Evolutionary conservation across 2,329 filamentous ascomycete genomes (phyloP), one percentile per base, ranked within the genome.

Genomic region (Byssochlamys sp.): DNA sequence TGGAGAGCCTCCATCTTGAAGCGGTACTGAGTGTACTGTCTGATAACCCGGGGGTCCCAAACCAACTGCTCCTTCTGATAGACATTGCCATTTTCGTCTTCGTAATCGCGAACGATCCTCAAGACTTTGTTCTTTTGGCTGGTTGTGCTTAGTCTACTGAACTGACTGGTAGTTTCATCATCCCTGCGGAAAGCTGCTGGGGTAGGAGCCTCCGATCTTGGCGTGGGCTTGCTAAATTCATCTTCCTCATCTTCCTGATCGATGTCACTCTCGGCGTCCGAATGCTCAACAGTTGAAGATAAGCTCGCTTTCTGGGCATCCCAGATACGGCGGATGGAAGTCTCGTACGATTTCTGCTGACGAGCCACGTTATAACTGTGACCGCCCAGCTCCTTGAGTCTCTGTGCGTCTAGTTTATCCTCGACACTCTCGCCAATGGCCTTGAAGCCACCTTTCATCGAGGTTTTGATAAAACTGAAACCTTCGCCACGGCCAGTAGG

Each of bases 371-470:
- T 99, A 77, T 99, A 99, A 65, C 90, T 91, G 74, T 99, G 94
- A 0, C 94, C 94, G 57, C 91, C 91, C 62, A 81, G 78, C 57
- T 86, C 83, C 62, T 84, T 85, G 58, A 80, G 74, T 61, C 78
- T 77, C 66, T 94, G 92, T 14, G 89, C 89, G 69, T 91, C 89
- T 62, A 94, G 84, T 70, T 91, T 90, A 60, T 91, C 88, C 67
- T 90, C 88, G 60, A 91, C 89, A 67, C 90, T 91, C 71, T 96
- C 90, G 24, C 90, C 91, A 27, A 95, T 83, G 24, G 91, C 88
- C 68, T 91, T 90, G 73, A 96, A 99, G 0, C 94, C 94, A 60
- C 94, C 94, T 74, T 99, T 99, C 94, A 99, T 99, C 0, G 90
- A 95, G 0, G 91, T 96, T 69, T 94, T 91, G 72, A 99, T 91